These are phyloP conservation scores for Solanum microdontum DNA, from an alignment of 257 asterid species.

Conservation along the genomic window DNA sequence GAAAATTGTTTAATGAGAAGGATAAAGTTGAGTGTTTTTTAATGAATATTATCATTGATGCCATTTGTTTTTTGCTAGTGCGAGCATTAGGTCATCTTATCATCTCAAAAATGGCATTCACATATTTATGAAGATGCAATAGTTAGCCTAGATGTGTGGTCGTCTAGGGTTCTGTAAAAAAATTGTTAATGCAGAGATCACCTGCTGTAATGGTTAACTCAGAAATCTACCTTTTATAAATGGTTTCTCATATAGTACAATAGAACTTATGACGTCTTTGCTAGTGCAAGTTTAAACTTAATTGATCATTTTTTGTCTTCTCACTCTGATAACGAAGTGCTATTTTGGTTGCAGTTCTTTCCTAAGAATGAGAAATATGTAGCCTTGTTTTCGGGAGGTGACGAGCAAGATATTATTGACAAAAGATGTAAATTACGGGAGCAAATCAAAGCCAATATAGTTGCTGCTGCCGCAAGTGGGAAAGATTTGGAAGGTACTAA, in stretches of 20 bases:
- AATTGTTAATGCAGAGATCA: not conserved
- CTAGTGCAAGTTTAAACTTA: not conserved
- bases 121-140: not conserved
- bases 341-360: conserved; percentile 61
- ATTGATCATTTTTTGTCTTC: not conserved
- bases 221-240: not conserved
- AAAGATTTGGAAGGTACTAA: conserved; percentile 89
- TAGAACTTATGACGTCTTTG: not conserved
- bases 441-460: conserved; percentile 64
- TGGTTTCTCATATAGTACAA: not conserved
- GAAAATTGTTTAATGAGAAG: not conserved
- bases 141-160: not conserved
- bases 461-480: conserved; percentile 94
- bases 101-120: not conserved
- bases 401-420: conserved; percentile 52
- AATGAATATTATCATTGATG: not conserved
- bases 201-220: not conserved
- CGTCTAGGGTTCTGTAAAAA: not conserved
- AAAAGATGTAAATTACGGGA: conserved; percentile 60
- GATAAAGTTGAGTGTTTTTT: not conserved
- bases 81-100: not conserved
- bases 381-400: conserved; percentile 75
- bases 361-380: conserved; percentile 88
- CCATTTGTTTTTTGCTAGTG: not conserved
- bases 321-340: not conserved